phyloP scores from a whole-genome alignment of 2,329 filamentous ascomycete genomes.

The Septoria linicola region DNA sequence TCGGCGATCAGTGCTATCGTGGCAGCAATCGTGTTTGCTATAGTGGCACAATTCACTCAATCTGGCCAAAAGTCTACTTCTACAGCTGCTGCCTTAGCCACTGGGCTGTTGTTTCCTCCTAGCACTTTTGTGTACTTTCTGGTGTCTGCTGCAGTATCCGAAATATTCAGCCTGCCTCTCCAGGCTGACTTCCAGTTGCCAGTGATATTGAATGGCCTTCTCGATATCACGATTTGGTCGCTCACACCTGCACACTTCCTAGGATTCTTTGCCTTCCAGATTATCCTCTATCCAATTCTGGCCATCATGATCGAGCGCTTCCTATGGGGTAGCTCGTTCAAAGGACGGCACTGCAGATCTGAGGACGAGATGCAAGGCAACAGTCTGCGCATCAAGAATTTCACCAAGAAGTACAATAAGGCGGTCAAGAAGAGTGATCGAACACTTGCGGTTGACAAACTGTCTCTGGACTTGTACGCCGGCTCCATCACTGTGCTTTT shows the following conservation, averaged over 20 bases:
- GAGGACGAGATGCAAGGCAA: constrained; percentile 24
- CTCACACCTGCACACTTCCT: constrained; percentile 56
- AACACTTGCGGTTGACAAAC: constrained; percentile 23
- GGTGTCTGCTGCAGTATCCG: constrained; percentile 44
- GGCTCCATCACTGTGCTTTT: constrained; percentile 44
- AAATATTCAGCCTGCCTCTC: constrained; percentile 25
- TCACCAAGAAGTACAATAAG: constrained; percentile 24
- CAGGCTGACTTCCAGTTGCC: constrained; percentile 1
- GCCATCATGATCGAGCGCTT: constrained; percentile 70
- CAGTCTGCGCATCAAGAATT: constrained; percentile 23
- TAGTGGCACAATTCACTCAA: constrained; percentile 67
- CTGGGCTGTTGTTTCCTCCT: constrained; percentile 76
- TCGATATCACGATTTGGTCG: constrained; percentile 17
- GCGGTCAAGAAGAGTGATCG: constrained; percentile 22
- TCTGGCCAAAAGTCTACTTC: constrained; percentile 54
- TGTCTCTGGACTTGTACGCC: constrained; percentile 21
- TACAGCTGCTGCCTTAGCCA: constrained; percentile 63
- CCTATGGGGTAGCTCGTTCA: constrained; percentile 69
- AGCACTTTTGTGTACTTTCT: constrained; percentile 84
- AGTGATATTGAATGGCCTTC: constrained; percentile 2
- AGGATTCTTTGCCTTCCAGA: constrained; percentile 73
- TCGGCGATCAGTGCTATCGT: constrained; percentile 77
- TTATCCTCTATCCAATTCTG: constrained; percentile 70
- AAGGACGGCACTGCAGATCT: constrained; percentile 41
- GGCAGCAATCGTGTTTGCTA: constrained; percentile 68